Evolutionary conservation across 78 protist species (phyloP).

Genomic region (Dictyostelium firmibasis): DNA sequence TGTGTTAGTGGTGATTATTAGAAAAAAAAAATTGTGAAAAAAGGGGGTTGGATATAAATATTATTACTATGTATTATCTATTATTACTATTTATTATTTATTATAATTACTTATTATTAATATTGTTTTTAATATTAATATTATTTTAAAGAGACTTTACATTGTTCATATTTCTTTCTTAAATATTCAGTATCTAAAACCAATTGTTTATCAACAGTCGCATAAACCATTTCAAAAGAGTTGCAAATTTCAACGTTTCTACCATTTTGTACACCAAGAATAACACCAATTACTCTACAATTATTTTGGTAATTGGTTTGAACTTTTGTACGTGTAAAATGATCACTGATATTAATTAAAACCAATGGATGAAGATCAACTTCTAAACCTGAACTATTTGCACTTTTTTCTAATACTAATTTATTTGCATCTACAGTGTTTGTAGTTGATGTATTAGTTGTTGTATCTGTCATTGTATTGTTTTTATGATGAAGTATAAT

Average conservation of each 20-base stretch:
- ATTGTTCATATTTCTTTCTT: constrained; percentile 79
- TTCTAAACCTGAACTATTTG: constrained; percentile 53
- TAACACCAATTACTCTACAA: constrained; percentile 84
- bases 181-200: constrained; percentile 80
- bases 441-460: no score
- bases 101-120: background rate
- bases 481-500: background rate
- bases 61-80: no score
- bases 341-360: constrained; percentile 90
- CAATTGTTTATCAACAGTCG: background rate
- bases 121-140: background rate
- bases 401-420: constrained; percentile 51
- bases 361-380: constrained; percentile 92
- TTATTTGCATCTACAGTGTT: background rate
- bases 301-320: background rate
- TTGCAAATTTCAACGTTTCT: constrained; percentile 87
- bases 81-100: background rate
- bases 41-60: no score
- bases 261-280: constrained; percentile 88
- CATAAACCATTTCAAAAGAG: constrained; percentile 84
- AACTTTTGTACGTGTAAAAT: constrained; percentile 84
- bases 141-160: constrained; percentile 41
- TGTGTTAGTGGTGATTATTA: background rate
- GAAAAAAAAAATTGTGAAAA: background rate
- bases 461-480: background rate